A percentile compares a stretch with the other conserved stretches of the same genome.
Evolutionary conservation across 2,329 filamentous ascomycete species (phyloP).

Genomic region (Fusarium pseudograminearum): DNA sequence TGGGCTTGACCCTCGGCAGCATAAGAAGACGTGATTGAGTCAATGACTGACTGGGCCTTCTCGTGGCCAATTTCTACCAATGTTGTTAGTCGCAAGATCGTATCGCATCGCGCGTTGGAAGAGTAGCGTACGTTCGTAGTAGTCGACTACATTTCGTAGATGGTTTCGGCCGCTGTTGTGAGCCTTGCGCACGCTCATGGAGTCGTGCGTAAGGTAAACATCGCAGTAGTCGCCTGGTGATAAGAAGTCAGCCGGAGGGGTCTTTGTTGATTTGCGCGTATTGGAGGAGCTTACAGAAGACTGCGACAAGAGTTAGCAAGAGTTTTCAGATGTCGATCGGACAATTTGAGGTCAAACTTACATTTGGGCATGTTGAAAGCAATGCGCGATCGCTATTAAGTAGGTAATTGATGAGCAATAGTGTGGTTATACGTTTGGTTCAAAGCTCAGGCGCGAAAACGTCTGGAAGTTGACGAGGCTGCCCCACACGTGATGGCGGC

Average conservation of each 20-base stretch:
- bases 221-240: conserved; percentile 90
- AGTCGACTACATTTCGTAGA: conserved; percentile 95
- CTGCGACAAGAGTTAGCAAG: conserved; percentile 53
- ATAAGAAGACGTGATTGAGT: conserved; percentile 96
- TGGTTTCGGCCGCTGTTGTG: conserved; percentile 98
- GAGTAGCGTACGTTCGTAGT: conserved; percentile 83
- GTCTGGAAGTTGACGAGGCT: conserved; percentile 47
- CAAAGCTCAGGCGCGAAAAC: conserved; percentile 37
- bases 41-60: conserved; percentile 98
- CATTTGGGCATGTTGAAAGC: conserved; percentile 84
- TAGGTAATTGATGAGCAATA: conserved; percentile 22
- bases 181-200: conserved; percentile 98
- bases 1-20: conserved; percentile 90
- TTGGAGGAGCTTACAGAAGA: conserved; percentile 42
- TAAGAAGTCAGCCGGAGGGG: conserved; percentile 50
- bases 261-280: conserved; percentile 18
- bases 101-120: not conserved
- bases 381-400: conserved; percentile 29
- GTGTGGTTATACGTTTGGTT: conserved; percentile 16
- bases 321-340: conserved; percentile 8
- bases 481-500: conserved; percentile 48
- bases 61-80: conserved; percentile 91
- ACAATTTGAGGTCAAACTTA: conserved; percentile 62
- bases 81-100: conserved; percentile 13
- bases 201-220: conserved; percentile 99